Base-by-base conservation (phyloP, 2,329 filamentous ascomycete genomes). In the Diaporthe aspalathi region DNA sequence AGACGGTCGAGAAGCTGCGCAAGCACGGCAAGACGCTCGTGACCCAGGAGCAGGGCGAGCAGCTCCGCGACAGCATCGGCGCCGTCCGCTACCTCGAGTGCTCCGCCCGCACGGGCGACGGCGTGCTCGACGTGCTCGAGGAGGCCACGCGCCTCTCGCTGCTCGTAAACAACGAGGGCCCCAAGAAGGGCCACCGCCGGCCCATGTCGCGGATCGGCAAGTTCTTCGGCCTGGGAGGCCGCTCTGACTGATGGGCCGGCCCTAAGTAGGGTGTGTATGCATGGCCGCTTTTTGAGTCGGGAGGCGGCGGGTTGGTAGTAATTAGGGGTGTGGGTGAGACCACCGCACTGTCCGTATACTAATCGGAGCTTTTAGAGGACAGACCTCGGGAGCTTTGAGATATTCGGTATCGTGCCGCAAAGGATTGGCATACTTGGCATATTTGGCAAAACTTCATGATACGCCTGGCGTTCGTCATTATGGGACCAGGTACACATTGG, bases 151-250 rank as follows among this genome's bases (percentile, higher is more conserved):
- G 72, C 5, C 38, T 66, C n/a, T 70, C 72, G 38, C 54, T 73
- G 52, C 69, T 71, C 27, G 63, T 71, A 32, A 68, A 38, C 45
- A 67, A 54, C 22, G 71, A 70, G 24, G 53, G 27, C 24, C 20
- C 24, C 20, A 73, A 57, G 35, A 73, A 35, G 27, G 54, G 63
- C 12, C 47, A 63, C 22, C 66, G 53, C 20, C 50, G 72, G 35
- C 72, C 72, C 12, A 54, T 73, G 8, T 73, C 72, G n/a, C 56
- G 72, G 69, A 73, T 73, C 20, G 72, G 72, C 20, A 73, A 71
- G 52, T 71, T 73, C 38, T 53, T 73, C 16, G 72, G 72, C 24
- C 29, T 73, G 32, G 53, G 66, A 5, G 24, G 54, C 14, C 66
- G 66, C 47, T 47, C 27, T 16, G 43, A 50, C 3, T 60, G 29